Conservation (phyloP, 805 yeast genomes). For the Candida quercuum region DNA sequence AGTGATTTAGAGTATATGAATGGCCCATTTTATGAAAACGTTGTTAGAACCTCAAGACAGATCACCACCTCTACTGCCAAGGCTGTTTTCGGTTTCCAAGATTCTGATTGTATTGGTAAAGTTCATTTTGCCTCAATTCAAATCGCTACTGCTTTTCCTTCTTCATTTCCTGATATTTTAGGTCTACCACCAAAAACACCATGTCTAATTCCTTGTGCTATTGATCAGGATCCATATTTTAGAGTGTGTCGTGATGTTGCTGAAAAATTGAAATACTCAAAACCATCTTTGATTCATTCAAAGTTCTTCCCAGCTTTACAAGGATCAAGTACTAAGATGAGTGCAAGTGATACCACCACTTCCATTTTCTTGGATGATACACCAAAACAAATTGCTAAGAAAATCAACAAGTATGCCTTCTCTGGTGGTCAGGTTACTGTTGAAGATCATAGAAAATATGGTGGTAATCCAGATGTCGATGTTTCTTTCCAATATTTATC, state of each 20-base stretch:
- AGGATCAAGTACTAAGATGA: slow-evolving; percentile 95
- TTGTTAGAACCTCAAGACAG: slow-evolving; percentile 87
- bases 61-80: slow-evolving; percentile 96
- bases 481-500: slow-evolving; percentile 91
- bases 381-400: slow-evolving; percentile 85
- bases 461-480: slow-evolving; percentile 94
- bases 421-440: slow-evolving; percentile 86
- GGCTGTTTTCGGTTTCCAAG: slow-evolving; percentile 94
- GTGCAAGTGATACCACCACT: slow-evolving; percentile 85
- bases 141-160: slow-evolving; percentile 93
- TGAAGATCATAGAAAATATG: slow-evolving; percentile 85
- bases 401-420: slow-evolving; percentile 93
- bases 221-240: slow-evolving; percentile 98
- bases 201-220: slow-evolving; percentile 96
- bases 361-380: slow-evolving; percentile 97
- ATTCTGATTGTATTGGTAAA: slow-evolving; percentile 91
- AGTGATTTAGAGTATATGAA: slow-evolving; percentile 92
- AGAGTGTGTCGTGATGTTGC: slow-evolving; percentile 98
- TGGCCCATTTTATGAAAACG: slow-evolving; percentile 89
- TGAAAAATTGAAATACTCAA: slow-evolving; percentile 79
- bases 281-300: slow-evolving; percentile 90
- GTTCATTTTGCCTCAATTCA: slow-evolving; percentile 94
- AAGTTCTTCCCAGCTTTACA: slow-evolving; percentile 97
- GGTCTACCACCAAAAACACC: slow-evolving; percentile 88
- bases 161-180: slow-evolving; percentile 90